Percentiles rank a stretch among this genome's conserved stretches.
Conservation (phyloP, 306 rosid genomes). For the Cicer pinnatifidum region DNA sequence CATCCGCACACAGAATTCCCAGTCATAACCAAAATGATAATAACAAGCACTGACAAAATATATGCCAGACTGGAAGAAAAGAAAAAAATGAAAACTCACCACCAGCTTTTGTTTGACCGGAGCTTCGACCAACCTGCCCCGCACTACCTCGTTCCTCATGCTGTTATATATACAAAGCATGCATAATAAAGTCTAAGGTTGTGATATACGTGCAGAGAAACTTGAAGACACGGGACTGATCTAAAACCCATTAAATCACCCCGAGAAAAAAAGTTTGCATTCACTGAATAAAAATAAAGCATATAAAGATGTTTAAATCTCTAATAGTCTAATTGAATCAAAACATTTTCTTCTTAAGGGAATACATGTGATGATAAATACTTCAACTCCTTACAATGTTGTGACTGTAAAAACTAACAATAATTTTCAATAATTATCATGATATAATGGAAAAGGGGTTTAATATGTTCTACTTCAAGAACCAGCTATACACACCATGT, state of each 20-base stretch:
- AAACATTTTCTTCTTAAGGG: constrained; percentile 12
- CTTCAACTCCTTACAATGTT: constrained; percentile 17
- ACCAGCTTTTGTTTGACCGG: constrained; percentile 54
- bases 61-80: background rate
- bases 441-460: background rate
- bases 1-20: background rate
- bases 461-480: background rate
- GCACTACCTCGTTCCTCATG: constrained; percentile 65
- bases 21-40: background rate
- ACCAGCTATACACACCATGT: background rate
- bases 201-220: constrained; percentile 54
- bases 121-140: constrained; percentile 58
- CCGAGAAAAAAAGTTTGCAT: constrained; percentile 54
- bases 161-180: constrained; percentile 62
- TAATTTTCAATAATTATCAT: background rate
- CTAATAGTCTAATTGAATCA: background rate
- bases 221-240: constrained; percentile 57
- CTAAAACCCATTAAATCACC: constrained; percentile 59
- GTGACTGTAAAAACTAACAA: background rate
- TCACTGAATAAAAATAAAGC: constrained; percentile 47
- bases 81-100: constrained; percentile 59
- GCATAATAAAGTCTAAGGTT: constrained; percentile 71
- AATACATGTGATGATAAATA: background rate
- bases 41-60: background rate
- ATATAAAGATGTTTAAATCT: background rate